These are phyloP conservation scores for Coemansia sp. DNA, from an alignment of 192 early-diverging fungal species.

Conservation along the genomic window DNA sequence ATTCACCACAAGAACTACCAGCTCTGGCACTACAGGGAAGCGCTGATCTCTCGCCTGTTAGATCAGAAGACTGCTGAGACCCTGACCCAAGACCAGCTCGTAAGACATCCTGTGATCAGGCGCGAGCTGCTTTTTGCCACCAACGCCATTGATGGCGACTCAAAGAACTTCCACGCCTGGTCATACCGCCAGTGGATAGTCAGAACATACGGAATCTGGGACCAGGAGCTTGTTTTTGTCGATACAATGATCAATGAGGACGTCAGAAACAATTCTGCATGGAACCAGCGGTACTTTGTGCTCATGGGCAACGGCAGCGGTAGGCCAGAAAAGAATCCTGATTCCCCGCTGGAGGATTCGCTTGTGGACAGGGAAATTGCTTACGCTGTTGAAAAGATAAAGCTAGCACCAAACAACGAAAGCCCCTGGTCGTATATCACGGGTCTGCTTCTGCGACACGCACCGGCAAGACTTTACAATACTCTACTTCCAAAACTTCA, in stretches of 20 bases:
- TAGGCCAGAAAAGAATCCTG: not conserved
- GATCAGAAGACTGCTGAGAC: constrained; percentile 16
- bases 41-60: constrained; percentile 26
- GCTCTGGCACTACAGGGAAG: constrained; percentile 73
- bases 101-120: constrained; percentile 47
- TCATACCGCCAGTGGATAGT: constrained; percentile 96
- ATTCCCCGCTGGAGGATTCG: constrained; percentile 1
- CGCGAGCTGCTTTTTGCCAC: constrained; percentile 77
- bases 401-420: constrained; percentile 84
- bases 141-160: constrained; percentile 69
- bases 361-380: constrained; percentile 52
- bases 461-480: constrained; percentile 26
- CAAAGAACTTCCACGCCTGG: constrained; percentile 99
- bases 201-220: constrained; percentile 72
- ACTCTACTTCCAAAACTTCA: constrained; percentile 39
- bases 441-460: constrained; percentile 59
- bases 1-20: constrained; percentile 94
- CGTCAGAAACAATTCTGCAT: constrained; percentile 96
- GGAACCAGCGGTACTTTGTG: constrained; percentile 96
- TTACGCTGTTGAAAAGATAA: constrained; percentile 69
- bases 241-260: constrained; percentile 76
- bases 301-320: constrained; percentile 42
- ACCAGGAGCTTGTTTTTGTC: constrained; percentile 73
- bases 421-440: constrained; percentile 91
- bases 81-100: constrained; percentile 36